Evolutionary conservation across 305 asterid species (phyloP).

Genomic region (Coffea humblotiana): DNA sequence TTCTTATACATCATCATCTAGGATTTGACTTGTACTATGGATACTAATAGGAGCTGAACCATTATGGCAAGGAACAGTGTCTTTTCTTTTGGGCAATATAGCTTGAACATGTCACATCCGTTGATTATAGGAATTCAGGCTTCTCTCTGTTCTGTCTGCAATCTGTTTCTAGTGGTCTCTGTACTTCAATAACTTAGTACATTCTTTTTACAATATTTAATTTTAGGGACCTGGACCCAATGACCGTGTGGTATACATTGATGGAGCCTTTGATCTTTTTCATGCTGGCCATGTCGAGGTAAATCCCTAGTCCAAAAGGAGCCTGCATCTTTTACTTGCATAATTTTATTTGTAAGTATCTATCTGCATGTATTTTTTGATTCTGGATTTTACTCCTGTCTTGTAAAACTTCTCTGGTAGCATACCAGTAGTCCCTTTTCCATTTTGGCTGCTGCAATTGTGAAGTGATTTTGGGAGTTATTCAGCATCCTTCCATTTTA

Average conservation of each 20-base stretch:
- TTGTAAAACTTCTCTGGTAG: background rate
- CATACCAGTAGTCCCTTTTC: background rate
- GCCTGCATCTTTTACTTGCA: background rate
- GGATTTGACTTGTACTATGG: too few relatives aligned
- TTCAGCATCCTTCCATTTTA: background rate
- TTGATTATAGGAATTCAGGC: background rate
- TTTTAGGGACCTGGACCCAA: constrained; percentile 88
- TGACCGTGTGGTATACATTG: constrained; percentile 89
- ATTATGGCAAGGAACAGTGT: too few relatives aligned
- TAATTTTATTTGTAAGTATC: background rate
- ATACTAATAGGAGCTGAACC: too few relatives aligned
- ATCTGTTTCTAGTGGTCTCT: constrained; percentile 5
- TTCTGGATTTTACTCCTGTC: background rate
- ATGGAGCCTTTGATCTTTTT: constrained; percentile 93
- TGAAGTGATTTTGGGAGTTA: background rate
- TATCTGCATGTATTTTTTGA: background rate
- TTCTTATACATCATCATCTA: too few relatives aligned
- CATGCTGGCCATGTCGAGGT: constrained; percentile 99
- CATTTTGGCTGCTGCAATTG: background rate
- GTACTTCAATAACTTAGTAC: constrained; percentile 10
- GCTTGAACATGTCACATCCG: background rate
- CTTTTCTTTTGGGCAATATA: background rate
- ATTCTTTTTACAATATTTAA: constrained; percentile 20
- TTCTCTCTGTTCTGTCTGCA: background rate
- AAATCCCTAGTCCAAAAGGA: constrained; percentile 11